Conservation (phyloP, 176 grass and related monocot genomes). For the Avena eriantha region DNA sequence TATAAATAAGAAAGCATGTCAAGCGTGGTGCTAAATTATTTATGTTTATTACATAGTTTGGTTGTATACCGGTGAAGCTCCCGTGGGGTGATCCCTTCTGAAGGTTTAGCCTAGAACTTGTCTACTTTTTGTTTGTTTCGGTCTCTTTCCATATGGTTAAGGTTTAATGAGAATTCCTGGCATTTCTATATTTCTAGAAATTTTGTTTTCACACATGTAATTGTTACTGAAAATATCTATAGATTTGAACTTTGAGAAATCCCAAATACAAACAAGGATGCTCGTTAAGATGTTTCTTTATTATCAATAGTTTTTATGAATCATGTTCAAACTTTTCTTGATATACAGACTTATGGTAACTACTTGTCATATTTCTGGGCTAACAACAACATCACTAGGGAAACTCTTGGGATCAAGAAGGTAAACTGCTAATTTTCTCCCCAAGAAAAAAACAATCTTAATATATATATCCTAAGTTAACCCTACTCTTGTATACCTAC, state of each 20-base stretch:
- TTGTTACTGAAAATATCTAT: too few species aligned
- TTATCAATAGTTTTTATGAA: not conserved
- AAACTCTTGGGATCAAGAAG: slow-evolving; percentile 28
- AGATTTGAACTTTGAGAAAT: not conserved
- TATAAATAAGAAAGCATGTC: too few species aligned
- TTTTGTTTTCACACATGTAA: too few species aligned
- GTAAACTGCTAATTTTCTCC: not conserved
- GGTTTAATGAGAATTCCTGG: too few species aligned
- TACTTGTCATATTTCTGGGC: slow-evolving; percentile 33
- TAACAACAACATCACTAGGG: slow-evolving; percentile 4
- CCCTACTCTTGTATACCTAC: not conserved
- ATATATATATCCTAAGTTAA: not conserved
- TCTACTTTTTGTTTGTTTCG: too few species aligned
- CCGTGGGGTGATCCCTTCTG: too few species aligned
- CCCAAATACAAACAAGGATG: not conserved
- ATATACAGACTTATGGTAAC: slow-evolving; percentile 42
- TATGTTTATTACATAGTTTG: too few species aligned
- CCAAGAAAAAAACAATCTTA: not conserved
- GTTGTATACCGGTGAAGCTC: too few species aligned
- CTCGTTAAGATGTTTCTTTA: not conserved
- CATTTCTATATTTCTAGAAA: too few species aligned
- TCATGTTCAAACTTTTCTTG: not conserved
- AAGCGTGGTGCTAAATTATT: too few species aligned
- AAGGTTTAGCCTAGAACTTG: too few species aligned
- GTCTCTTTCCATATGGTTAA: too few species aligned